phyloP scores from a whole-genome alignment of 768 basidiomycete species.

The Chlorophyllum brunneum region DNA sequence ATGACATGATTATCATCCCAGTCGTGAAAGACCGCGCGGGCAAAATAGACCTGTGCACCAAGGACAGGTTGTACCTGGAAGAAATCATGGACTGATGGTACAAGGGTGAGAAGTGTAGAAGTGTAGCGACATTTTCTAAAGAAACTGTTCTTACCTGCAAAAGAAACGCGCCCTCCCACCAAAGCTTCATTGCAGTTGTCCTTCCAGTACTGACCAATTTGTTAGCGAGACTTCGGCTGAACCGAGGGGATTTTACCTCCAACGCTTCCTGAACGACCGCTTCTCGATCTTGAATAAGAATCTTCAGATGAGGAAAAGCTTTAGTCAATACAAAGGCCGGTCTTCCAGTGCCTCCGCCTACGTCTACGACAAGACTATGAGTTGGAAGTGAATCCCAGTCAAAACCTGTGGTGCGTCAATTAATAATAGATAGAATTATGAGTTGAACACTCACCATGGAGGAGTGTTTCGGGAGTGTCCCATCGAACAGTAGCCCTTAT shows the following conservation, averaged over 20 bases:
- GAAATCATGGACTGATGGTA: conserved; percentile 61
- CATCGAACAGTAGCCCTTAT: conserved; percentile 8
- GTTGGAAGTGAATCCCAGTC: conserved; percentile 51
- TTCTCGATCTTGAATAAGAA: conserved; percentile 58
- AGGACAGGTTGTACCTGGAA: conserved; percentile 58
- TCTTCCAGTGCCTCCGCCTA: conserved; percentile 68
- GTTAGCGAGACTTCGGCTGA: conserved; percentile 39
- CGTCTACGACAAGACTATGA: conserved; percentile 60
- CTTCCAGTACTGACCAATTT: conserved; percentile 54
- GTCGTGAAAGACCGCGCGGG: conserved; percentile 73
- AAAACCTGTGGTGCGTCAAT: conserved; percentile 39
- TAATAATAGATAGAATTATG: not conserved
- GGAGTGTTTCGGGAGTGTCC: conserved; percentile 1
- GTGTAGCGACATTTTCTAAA: not conserved
- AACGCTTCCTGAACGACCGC: conserved; percentile 56
- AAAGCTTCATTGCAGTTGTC: conserved; percentile 47
- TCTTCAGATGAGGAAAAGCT: conserved; percentile 35
- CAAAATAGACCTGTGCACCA: conserved; percentile 60
- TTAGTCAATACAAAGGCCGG: conserved; percentile 34
- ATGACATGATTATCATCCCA: conserved; percentile 65
- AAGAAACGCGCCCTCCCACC: conserved; percentile 31
- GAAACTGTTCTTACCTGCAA: not conserved
- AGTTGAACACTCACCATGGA: conserved; percentile 1
- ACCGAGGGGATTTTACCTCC: conserved; percentile 13
- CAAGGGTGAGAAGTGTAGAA: not conserved